These are phyloP conservation scores for Aspergillus ibericus DNA, from an alignment of 2,329 filamentous ascomycete genomes.

Conservation along the genomic window DNA sequence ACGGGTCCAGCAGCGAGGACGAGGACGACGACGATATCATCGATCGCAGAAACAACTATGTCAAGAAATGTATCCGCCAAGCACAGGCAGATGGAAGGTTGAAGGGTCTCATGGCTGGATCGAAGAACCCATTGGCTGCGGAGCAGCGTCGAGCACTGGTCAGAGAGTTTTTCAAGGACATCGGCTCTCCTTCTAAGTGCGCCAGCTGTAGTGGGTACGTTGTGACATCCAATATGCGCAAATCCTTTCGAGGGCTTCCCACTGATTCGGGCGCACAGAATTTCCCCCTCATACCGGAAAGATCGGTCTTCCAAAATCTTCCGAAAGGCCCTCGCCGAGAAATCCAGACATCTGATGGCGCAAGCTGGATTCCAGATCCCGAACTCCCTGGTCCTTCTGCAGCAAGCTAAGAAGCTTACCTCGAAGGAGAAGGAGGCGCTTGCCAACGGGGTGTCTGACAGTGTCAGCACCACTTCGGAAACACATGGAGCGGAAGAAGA, in stretches of 20 bases:
- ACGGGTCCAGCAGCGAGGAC: conserved; percentile 66
- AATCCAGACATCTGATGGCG: conserved; percentile 76
- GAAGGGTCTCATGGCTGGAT: conserved; percentile 47
- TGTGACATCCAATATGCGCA: neutral
- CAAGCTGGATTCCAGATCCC: conserved; percentile 65
- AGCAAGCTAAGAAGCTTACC: conserved; percentile 45
- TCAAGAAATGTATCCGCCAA: conserved; percentile 67
- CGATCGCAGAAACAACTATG: conserved; percentile 64
- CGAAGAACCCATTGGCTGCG: conserved; percentile 80
- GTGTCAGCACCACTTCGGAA: conserved; percentile 60
- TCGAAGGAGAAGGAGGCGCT: conserved; percentile 33
- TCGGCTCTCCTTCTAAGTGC: conserved; percentile 71
- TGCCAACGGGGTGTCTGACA: conserved; percentile 27
- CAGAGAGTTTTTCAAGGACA: conserved; percentile 75
- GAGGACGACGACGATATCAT: conserved; percentile 55
- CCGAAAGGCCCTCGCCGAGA: conserved; percentile 71
- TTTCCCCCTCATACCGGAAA: conserved; percentile 82
- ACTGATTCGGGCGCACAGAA: conserved; percentile 47
- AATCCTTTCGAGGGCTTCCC: neutral
- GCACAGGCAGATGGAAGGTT: conserved; percentile 52
- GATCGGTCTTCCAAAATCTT: conserved; percentile 94
- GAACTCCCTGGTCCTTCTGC: conserved; percentile 67
- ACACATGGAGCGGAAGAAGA: conserved; percentile 60
- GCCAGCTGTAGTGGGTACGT: conserved; percentile 59
- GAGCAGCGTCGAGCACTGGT: conserved; percentile 75